Evolutionary conservation across 2,329 filamentous ascomycete genomes (phyloP), one percentile per base, ranked within the genome.

Genomic region (Neocucurbitaria cava): DNA sequence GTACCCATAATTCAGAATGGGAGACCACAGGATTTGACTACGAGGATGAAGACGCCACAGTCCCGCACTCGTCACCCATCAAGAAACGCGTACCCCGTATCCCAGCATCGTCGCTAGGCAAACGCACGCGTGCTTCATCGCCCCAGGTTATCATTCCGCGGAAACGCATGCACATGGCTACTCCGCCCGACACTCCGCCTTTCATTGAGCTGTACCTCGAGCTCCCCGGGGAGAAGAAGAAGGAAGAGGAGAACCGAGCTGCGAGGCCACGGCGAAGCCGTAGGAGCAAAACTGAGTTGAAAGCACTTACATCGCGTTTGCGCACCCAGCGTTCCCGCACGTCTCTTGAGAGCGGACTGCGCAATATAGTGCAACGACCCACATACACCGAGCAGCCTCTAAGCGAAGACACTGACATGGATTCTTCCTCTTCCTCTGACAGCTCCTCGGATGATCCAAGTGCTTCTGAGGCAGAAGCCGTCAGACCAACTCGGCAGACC

Each of bases 101-200:
- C n/a, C 53, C 49, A n/a, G 46, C 24, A 3, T 59, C 56, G 4
- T 58, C 52, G 2, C 57, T 66, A 2, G 57, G 69, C 3, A 71
- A 71, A 50, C 65, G 70, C 3, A 58, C 51, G n/a, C 65, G 70
- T 21, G 55, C 64, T 7, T 40, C 59, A 6, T 70, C 64, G 7
- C 70, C 71, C 2, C 60, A 52, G 31, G 70, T 74, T 1, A 20
- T 72, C n/a, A 65, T 74, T n/a, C 45, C 61, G 15, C 35, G 35
- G 20, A 74, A 70, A 42, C 60, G 61, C 8, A 49, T 42, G 2
- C 53, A 62, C 8, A 28, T 61, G 28, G 64, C 64, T 18, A 65
- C 64, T 18, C 64, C 59, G 10, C 60, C 64, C 1, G 58, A 58
- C 17, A 58, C 56, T 2, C 54, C n/a, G n/a, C n/a, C 61, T 2